phyloP scores from a whole-genome alignment of 345 rosid genomes.

The Angophora floribunda region DNA sequence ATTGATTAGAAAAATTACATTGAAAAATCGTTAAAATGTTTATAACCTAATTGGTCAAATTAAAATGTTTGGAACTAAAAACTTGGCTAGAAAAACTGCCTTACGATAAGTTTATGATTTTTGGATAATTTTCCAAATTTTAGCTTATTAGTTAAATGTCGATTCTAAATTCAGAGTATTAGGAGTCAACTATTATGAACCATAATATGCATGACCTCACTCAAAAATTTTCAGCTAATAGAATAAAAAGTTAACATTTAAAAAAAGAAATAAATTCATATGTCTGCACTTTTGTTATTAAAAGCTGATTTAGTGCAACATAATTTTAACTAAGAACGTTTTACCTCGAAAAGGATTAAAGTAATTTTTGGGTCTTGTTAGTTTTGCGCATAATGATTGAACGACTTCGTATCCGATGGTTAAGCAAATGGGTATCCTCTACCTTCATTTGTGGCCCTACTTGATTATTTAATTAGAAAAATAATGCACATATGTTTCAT shows the following conservation, averaged over 20 bases:
- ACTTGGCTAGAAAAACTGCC: background rate
- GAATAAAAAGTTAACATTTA: background rate
- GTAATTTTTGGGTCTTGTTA: background rate
- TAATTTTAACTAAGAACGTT: background rate
- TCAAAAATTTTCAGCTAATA: background rate
- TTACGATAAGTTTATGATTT: background rate
- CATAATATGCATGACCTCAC: background rate
- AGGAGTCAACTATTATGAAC: background rate
- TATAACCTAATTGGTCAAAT: background rate
- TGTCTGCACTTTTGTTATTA: background rate
- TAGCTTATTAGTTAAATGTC: background rate
- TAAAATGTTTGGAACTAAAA: background rate
- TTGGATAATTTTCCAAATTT: background rate
- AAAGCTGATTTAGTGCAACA: background rate
- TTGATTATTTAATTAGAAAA: background rate
- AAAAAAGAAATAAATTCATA: background rate
- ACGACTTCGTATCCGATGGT: background rate
- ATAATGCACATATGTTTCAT: background rate
- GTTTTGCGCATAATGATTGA: background rate
- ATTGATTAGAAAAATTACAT: accelerated
- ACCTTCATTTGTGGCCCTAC: background rate
- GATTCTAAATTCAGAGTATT: background rate
- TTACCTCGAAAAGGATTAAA: background rate
- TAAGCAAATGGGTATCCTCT: background rate
- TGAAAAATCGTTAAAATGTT: background rate